A percentile compares a stretch with the other conserved stretches of the same genome.
Evolutionary conservation across 331 rosid species (phyloP).

Genomic region (Phaseolus coccineus): DNA sequence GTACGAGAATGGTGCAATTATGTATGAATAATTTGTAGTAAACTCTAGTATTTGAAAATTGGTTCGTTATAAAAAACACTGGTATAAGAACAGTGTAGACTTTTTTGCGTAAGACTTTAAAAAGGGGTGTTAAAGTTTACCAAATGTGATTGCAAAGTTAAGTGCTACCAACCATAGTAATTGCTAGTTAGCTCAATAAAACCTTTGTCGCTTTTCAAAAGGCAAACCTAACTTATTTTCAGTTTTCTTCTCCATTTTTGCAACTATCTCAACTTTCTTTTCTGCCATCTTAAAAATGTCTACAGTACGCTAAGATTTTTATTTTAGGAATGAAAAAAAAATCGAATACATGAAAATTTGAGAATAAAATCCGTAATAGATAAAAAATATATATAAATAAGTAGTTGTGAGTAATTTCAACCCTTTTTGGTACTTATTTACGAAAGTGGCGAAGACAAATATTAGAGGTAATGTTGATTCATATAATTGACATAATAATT

Average conservation of each 20-base stretch:
- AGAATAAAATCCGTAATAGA: no score
- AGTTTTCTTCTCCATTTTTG: not conserved
- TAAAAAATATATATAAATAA: no score
- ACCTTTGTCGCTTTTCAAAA: not conserved
- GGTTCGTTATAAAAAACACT: not conserved
- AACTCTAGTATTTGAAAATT: not conserved
- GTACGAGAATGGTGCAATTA: not conserved
- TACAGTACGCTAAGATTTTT: not conserved
- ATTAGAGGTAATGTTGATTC: not conserved
- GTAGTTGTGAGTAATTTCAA: no score
- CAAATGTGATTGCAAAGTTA: not conserved
- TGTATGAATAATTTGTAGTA: not conserved
- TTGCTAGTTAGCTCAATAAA: not conserved
- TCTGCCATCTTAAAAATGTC: not conserved
- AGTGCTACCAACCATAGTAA: not conserved
- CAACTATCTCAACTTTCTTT: not conserved
- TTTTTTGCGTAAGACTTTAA: not conserved
- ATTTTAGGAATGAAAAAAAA: no score
- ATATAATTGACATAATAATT: no score
- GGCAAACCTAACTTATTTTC: not conserved
- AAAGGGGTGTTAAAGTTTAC: slow-evolving; percentile 3
- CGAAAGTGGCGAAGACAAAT: no score
- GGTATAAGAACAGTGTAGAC: not conserved
- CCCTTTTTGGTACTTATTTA: no score
- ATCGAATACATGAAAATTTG: no score